Conservation (phyloP, 1,139 yeast species). For the Casaregolazyma suthepensis region DNA sequence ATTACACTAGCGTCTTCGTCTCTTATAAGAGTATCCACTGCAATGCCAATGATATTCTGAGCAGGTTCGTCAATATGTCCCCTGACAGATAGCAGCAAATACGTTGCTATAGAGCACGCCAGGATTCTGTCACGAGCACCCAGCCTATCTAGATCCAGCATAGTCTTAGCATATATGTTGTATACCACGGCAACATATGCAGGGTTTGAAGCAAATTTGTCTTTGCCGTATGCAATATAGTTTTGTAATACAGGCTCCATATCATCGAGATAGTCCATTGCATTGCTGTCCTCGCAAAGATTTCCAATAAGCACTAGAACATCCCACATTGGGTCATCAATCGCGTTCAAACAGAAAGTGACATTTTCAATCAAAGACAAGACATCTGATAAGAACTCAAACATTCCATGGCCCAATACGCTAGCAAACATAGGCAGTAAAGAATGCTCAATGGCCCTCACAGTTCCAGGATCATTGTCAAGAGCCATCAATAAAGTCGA, state of each 20-base stretch:
- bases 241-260: conserved; percentile 70
- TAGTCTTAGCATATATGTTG: conserved; percentile 34
- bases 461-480: conserved; percentile 70
- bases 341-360: conserved; percentile 63
- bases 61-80: conserved; percentile 38
- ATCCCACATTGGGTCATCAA: conserved; percentile 75
- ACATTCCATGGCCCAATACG: conserved; percentile 58
- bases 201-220: conserved; percentile 37
- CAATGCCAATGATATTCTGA: conserved; percentile 37
- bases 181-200: conserved; percentile 25
- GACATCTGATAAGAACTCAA: conserved; percentile 76
- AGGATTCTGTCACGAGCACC: conserved; percentile 47
- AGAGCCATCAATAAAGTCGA: conserved; percentile 81
- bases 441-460: conserved; percentile 63
- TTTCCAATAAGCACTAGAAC: conserved; percentile 45
- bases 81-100: conserved; percentile 6
- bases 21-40: conserved; percentile 23
- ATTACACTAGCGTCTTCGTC: conserved; percentile 26
- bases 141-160: conserved; percentile 36
- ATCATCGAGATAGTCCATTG: conserved; percentile 67
- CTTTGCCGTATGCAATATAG: conserved; percentile 66
- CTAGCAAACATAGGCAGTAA: conserved; percentile 67
- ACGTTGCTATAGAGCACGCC: conserved; percentile 37
- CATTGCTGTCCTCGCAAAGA: conserved; percentile 33
- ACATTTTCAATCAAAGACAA: conserved; percentile 84